Base-by-base conservation (phyloP, 768 basidiomycete species). In the Boletus barrowsii region DNA sequence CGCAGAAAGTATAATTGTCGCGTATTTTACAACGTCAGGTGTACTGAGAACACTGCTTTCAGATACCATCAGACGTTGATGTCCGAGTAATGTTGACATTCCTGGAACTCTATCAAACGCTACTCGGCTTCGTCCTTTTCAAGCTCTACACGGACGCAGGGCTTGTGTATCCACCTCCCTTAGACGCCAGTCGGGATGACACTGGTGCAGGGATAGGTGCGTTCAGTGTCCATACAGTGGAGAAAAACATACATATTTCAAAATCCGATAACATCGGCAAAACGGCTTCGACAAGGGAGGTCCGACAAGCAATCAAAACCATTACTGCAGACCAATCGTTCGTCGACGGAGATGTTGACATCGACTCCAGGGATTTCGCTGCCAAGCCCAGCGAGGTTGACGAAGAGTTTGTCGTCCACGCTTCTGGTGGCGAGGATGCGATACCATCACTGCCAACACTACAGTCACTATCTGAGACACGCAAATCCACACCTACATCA, bases 21-120 rank as follows among this genome's bases (percentile, higher is more conserved):
- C 52, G 22, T 42, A 11, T 51, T 50, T 49, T 49, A 42, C 51
- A 42, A 3, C 36, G 39, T 51, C 17, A 36, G n/a, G 24, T 18
- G 18, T 37, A 33, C 58, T 56, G 51, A 57, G 55, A 46, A 58
- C 39, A 17, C 46, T 51, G 48, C 43, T 39, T 56, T 20, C 58
- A 98, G 93, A 86, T 98, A 57, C 97, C 97, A 8, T 71, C 85
- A 35, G 96, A 98, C 66, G 96, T 99, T 52, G 97, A 99, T 69
- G 87, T 97, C 66, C 89, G 97, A 41, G 97, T 99, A 47, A 94
- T 99, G 87, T 73, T 97, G 56, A 99, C 97, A 8, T 99, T 99
- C 77, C 75, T 99, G 64, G 97, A 99, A 70, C 82, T 99, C 10
- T 98, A 99, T 72, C 94, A 98, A 73, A 98, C 96, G 1, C 75